These are phyloP conservation scores for Tulasnella sp. DNA, from an alignment of 768 basidiomycete genomes.

Conservation along the genomic window DNA sequence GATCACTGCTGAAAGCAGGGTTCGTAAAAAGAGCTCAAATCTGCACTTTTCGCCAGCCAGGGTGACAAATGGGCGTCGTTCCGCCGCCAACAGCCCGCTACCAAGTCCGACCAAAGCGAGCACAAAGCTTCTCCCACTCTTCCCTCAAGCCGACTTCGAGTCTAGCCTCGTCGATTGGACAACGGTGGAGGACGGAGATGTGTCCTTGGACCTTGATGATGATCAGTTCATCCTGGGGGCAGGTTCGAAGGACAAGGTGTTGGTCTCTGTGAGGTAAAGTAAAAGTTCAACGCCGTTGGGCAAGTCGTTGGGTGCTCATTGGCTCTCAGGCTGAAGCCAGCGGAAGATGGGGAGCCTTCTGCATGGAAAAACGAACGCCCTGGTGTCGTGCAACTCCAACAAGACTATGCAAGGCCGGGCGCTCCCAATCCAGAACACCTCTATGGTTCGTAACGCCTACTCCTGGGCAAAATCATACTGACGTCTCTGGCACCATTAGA, in stretches of 20 bases:
- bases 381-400: constrained; percentile 6
- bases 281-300: neutral
- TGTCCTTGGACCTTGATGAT: constrained; percentile 55
- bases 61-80: neutral
- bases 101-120: neutral
- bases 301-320: neutral
- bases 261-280: constrained; percentile 66
- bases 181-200: constrained; percentile 32
- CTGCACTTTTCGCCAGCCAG: neutral
- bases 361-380: constrained; percentile 25
- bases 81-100: neutral
- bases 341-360: constrained; percentile 23
- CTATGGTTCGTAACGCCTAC: constrained; percentile 17
- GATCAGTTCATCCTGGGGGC: constrained; percentile 24
- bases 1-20: neutral
- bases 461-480: constrained; percentile 31
- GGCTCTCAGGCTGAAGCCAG: constrained; percentile 48
- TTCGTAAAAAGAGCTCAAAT: neutral
- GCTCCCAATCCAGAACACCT: constrained; percentile 23
- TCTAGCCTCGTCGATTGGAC: constrained; percentile 66
- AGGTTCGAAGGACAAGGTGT: constrained; percentile 50
- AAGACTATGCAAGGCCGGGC: constrained; percentile 20
- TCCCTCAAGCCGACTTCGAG: constrained; percentile 45
- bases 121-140: neutral
- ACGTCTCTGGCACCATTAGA: constrained; percentile 26